A percentile compares a stretch with the other conserved stretches of the same genome.
These are phyloP conservation scores for Volutella citrinella DNA, from an alignment of 2,329 filamentous ascomycete genomes.

Conservation along the genomic window DNA sequence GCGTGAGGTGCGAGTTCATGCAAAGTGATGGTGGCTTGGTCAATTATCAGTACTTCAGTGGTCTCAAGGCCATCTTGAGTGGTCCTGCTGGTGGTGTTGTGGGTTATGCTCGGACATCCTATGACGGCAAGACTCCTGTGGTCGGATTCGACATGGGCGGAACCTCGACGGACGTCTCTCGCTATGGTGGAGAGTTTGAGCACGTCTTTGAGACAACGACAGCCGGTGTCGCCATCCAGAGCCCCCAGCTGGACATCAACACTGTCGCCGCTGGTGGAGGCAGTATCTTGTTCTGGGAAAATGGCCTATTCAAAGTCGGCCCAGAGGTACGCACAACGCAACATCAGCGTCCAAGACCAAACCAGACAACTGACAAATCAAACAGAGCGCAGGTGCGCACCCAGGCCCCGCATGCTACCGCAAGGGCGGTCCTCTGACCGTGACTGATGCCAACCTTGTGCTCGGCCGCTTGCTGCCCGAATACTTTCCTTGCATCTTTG, in stretches of 20 bases:
- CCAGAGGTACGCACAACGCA: too few species aligned
- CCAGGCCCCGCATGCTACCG: conserved; percentile 85
- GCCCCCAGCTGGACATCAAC: conserved; percentile 70
- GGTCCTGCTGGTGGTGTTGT: conserved; percentile 20
- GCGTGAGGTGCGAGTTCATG: conserved; percentile 14
- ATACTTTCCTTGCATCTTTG: conserved; percentile 92
- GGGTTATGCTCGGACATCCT: conserved; percentile 13
- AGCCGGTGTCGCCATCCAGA: conserved; percentile 67
- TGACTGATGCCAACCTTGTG: conserved; percentile 86
- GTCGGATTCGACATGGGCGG: conserved; percentile 42
- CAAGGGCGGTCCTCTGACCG: conserved; percentile 81
- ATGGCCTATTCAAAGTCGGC: conserved; percentile 68
- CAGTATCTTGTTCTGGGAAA: conserved; percentile 60
- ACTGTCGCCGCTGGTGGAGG: conserved; percentile 57
- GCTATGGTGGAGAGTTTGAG: conserved; percentile 67
- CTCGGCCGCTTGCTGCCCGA: conserved; percentile 80
- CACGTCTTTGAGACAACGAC: conserved; percentile 73
- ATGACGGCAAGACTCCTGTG: conserved; percentile 17
- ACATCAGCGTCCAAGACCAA: too few species aligned
- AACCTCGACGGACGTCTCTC: conserved; percentile 69
- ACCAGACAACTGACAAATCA: too few species aligned
- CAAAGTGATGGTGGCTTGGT: conserved; percentile 23
- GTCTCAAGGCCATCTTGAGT: conserved; percentile 18
- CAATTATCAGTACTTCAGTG: conserved; percentile 21
- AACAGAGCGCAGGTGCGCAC: conserved; percentile 66